Base-by-base conservation (phyloP, 495 filamentous ascomycete genomes). In the Aspergillus sclerotiicarbonarius region DNA sequence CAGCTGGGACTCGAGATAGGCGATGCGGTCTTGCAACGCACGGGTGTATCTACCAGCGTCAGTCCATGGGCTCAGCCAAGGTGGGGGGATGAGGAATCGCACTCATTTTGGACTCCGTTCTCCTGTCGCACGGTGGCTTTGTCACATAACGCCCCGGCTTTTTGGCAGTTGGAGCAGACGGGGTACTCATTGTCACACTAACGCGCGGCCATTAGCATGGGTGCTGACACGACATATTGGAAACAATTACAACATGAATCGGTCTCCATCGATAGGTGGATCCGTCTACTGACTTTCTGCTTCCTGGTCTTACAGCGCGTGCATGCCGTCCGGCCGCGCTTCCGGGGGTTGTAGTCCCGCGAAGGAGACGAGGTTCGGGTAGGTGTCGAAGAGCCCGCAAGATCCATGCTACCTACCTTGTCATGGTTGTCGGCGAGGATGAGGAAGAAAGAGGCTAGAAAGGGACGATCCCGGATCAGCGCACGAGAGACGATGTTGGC, bases 261-360 rank as follows among this genome's bases (percentile, higher is more conserved):
- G 33, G 13, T 35, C 25, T 25, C 25, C 5, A 5, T 25, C 8
- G 33, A 37, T 10, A 37, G 33, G 9, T 9, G n/a, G 9, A 37
- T 52, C 30, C 33, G 31, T 25, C 21, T 31, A 50, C 64, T 64
- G 45, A 72, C 73, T 67, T 71, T 80, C 60, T 83, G 80, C 58
- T 83, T 83, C 55, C 78, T 63, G 9, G 65, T 76, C 63, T 81
- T 78, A 67, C 79, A 83, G 48, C 79, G 71, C 51, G 79, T 76
- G 57, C 80, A 83, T 10, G 76, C 77, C 8, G 78, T 83, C 48
- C 80, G 68, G 7, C 74, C 76, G 31, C 80, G 73, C 67, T 82
- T 82, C 21, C 78, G 73, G 18, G 80, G 76, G 45, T 78, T 78
- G 52, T 75, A 61, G 41, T 74, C 72, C 52, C 60, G 64, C 3